These are phyloP conservation scores for Naegleria gruberi DNA, from an alignment of 208 protist species.

Conservation along the genomic window DNA sequence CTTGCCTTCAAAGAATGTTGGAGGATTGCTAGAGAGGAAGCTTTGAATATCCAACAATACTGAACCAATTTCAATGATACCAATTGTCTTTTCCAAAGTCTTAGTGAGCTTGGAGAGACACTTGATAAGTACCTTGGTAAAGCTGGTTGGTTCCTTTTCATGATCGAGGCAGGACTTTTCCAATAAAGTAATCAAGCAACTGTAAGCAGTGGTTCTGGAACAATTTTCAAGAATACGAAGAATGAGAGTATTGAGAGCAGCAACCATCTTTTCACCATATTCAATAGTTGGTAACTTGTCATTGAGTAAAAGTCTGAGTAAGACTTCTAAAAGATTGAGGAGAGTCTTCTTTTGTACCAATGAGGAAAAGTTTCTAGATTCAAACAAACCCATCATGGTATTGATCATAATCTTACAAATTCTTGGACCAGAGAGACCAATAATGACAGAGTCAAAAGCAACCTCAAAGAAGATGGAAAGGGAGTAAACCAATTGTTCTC, in stretches of 20 bases:
- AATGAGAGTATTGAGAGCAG: conserved; percentile 23
- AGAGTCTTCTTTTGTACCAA: not conserved
- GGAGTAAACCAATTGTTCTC: not conserved
- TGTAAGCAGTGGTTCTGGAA: conserved; percentile 21
- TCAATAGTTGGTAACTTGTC: not conserved
- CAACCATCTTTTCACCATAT: not conserved
- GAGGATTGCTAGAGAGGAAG: conserved; percentile 71
- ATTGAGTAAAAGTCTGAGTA: not conserved
- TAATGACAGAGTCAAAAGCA: not conserved
- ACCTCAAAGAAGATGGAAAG: not conserved
- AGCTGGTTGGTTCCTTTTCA: not conserved
- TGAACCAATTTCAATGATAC: conserved; percentile 45
- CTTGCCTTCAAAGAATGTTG: conserved; percentile 63
- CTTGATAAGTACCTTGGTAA: conserved; percentile 20
- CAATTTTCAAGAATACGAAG: conserved; percentile 25
- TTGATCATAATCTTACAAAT: conserved; percentile 3
- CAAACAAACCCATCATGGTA: not conserved
- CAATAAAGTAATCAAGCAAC: conserved; percentile 19
- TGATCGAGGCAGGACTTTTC: not conserved
- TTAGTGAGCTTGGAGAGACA: conserved; percentile 30
- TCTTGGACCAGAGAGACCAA: not conserved
- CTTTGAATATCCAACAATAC: conserved; percentile 66
- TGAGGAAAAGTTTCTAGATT: not conserved
- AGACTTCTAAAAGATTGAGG: not conserved
- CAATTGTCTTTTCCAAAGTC: not conserved